Percentiles rank a stretch among this genome's conserved stretches.
These are phyloP conservation scores for Arbutus unedo DNA, from an alignment of 148 eudicot genomes.

Conservation along the genomic window DNA sequence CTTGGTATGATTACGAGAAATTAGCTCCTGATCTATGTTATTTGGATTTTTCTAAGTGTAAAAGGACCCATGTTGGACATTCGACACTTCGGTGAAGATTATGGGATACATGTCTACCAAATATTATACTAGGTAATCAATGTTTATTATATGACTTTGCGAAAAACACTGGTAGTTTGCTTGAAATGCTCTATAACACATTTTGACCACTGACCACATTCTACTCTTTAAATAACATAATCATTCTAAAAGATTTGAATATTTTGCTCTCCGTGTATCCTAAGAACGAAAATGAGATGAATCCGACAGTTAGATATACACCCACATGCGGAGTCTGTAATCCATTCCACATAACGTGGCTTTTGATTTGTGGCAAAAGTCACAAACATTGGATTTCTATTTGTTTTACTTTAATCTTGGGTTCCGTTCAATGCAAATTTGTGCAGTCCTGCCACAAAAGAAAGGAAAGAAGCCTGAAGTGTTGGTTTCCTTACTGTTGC, in stretches of 20 bases:
- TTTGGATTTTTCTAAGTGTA: neutral
- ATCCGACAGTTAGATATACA: neutral
- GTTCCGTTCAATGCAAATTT: neutral
- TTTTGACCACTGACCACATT: neutral
- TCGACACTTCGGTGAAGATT: neutral
- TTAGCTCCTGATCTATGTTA: neutral
- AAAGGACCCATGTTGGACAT: neutral
- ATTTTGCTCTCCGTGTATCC: neutral
- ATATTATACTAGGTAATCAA: neutral
- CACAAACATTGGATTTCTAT: neutral
- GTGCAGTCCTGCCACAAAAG: neutral
- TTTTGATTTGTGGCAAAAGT: neutral
- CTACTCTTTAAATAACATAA: neutral
- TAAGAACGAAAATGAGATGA: neutral
- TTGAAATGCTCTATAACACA: neutral
- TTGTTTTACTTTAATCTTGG: neutral
- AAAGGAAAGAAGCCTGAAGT: neutral
- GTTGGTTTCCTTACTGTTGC: conserved; percentile 11
- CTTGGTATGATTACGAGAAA: neutral
- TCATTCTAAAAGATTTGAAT: neutral
- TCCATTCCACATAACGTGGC: neutral
- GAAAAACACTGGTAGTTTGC: neutral
- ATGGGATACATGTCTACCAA: neutral
- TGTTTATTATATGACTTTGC: neutral
- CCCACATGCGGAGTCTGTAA: neutral